Evolutionary conservation across 2,329 filamentous ascomycete genomes (phyloP).

Genomic region (Nemania sp.): DNA sequence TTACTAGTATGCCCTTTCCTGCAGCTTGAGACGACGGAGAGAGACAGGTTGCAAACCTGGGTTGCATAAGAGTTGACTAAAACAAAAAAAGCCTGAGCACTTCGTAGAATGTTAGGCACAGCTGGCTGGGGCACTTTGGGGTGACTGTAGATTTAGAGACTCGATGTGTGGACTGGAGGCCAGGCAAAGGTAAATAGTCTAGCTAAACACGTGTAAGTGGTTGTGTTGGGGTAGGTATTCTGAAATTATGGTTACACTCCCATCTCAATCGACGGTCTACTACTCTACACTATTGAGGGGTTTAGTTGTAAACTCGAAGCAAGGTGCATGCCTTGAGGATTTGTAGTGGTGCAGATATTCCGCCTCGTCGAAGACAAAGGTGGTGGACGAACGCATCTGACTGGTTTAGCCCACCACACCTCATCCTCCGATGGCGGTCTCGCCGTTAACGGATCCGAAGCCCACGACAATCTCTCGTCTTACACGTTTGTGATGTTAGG

Average conservation of each 20-base stretch:
- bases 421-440: constrained; percentile 27
- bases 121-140: too few relatives aligned
- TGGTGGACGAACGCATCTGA: constrained; percentile 17
- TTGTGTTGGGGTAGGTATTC: not conserved
- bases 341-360: constrained; percentile 15
- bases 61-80: not conserved
- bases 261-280: not conserved
- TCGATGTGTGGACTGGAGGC: not conserved
- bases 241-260: not conserved
- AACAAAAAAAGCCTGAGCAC: not conserved
- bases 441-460: constrained; percentile 18
- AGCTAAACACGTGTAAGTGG: constrained; percentile 9
- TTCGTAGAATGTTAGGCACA: not conserved
- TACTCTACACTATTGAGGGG: not conserved
- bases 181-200: too few relatives aligned
- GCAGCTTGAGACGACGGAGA: constrained; percentile 5
- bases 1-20: constrained; percentile 2
- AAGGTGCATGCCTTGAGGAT: constrained; percentile 5
- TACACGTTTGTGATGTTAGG: constrained; percentile 3
- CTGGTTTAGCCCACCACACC: constrained; percentile 20
- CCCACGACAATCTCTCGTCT: constrained; percentile 22
- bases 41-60: not conserved
- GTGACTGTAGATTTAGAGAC: too few relatives aligned
- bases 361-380: constrained; percentile 9
- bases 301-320: not conserved